These are phyloP conservation scores for Cryptococcus neoformans DNA, from an alignment of 1,284 basidiomycete genomes.

Conservation along the genomic window DNA sequence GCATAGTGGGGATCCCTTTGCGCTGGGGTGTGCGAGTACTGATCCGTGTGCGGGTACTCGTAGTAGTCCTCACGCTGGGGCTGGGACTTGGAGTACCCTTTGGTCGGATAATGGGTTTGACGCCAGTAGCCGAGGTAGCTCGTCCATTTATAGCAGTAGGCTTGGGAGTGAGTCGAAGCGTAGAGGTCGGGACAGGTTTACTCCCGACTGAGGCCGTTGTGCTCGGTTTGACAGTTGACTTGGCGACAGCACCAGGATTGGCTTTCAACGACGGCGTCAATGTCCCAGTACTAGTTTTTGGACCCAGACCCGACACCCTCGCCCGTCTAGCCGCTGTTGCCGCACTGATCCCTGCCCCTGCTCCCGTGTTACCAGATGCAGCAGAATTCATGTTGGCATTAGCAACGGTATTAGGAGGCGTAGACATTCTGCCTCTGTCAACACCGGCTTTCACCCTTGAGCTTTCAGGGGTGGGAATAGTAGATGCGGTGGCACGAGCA, in stretches of 20 bases:
- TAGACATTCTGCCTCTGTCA: not conserved
- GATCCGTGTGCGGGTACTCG: not conserved
- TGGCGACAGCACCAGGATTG: not conserved
- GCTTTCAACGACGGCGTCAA: not conserved
- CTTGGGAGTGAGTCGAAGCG: not conserved
- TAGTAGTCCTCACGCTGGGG: not conserved
- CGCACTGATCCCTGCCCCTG: not conserved
- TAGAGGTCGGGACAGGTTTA: constrained; percentile 3
- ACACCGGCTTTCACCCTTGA: no score
- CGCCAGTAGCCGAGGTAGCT: no score
- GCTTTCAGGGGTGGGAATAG: not conserved
- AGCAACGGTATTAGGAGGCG: not conserved
- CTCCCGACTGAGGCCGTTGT: constrained; percentile 1
- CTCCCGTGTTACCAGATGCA: no score
- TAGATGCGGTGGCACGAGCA: not conserved
- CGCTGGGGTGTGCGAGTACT: not conserved
- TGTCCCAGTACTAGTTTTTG: not conserved
- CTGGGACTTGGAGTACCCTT: no score
- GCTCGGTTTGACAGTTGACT: not conserved
- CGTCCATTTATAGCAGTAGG: not conserved
- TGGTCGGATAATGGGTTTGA: no score
- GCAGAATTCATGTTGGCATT: no score
- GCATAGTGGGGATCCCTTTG: not conserved
- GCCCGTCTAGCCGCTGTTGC: not conserved
- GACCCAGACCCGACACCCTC: not conserved